Percentiles rank a stretch among this genome's conserved stretches.
Conservation (phyloP, 2,329 filamentous ascomycete species). For the Colletotrichum godetiae region DNA sequence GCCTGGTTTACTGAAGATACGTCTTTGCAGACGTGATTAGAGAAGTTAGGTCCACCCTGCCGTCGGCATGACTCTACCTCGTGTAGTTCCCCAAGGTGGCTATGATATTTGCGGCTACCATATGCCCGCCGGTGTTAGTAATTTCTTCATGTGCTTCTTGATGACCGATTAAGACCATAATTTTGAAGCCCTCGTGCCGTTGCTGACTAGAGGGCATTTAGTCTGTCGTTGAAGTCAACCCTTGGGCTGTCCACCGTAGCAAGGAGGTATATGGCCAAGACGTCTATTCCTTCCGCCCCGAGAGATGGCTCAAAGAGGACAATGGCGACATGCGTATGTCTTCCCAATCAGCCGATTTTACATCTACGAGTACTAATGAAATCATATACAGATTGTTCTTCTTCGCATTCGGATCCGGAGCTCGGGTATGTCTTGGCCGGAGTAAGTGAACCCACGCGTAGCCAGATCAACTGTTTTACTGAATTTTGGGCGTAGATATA, state of each 20-base stretch:
- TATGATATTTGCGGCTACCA: conserved; percentile 37
- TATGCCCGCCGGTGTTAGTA: conserved; percentile 39
- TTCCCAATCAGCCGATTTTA: neutral
- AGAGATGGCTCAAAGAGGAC: conserved; percentile 23
- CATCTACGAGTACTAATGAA: neutral
- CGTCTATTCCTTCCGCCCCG: conserved; percentile 20
- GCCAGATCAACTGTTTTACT: neutral
- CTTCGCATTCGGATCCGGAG: conserved; percentile 16
- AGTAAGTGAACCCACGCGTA: neutral
- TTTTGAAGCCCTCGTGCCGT: too few species aligned
- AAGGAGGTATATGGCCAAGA: conserved; percentile 14
- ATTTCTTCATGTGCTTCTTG: neutral
- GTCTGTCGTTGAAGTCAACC: conserved; percentile 40
- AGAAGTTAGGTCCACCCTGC: conserved; percentile 17
- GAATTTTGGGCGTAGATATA: neutral
- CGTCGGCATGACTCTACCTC: conserved; percentile 27
- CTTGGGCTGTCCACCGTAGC: conserved; percentile 41
- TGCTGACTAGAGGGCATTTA: neutral
- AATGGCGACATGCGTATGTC: conserved; percentile 21
- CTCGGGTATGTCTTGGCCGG: conserved; percentile 6
- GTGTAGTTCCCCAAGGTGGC: conserved; percentile 16
- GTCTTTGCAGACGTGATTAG: conserved; percentile 8
- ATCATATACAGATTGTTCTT: neutral
- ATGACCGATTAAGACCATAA: too few species aligned
- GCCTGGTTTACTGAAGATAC: neutral